Evolutionary conservation across 169 alveolate species (phyloP).

Genomic region (Cryptosporidium sp.): DNA sequence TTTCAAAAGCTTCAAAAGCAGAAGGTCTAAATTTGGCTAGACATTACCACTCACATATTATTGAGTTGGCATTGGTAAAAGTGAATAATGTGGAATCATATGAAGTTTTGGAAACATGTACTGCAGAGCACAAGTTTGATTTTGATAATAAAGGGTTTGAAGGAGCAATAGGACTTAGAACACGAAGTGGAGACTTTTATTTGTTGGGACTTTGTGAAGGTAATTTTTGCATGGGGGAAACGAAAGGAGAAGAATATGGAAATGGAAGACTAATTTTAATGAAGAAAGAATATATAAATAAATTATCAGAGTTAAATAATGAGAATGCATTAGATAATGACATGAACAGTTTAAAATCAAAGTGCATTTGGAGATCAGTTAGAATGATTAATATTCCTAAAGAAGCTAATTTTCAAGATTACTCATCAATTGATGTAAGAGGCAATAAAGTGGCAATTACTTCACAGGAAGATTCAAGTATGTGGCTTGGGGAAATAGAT

Average conservation of each 20-base stretch:
- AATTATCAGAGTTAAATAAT: not conserved
- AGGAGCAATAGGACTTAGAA: constrained; percentile 72
- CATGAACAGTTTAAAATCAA: constrained; percentile 8
- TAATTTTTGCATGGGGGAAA: constrained; percentile 61
- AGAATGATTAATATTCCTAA: constrained; percentile 60
- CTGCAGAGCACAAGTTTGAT: constrained; percentile 41
- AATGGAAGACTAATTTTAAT: constrained; percentile 73
- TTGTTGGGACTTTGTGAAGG: constrained; percentile 69
- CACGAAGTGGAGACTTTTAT: constrained; percentile 57
- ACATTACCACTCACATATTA: constrained; percentile 72
- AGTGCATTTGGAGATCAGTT: constrained; percentile 62
- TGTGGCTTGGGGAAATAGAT: constrained; percentile 67
- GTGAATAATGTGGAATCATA: constrained; percentile 57
- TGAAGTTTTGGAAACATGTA: constrained; percentile 65
- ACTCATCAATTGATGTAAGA: constrained; percentile 66
- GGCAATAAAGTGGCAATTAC: constrained; percentile 62
- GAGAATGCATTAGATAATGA: not conserved
- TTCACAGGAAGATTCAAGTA: constrained; percentile 63
- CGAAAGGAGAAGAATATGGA: constrained; percentile 55
- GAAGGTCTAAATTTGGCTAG: not conserved
- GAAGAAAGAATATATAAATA: constrained; percentile 60
- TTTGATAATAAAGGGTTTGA: constrained; percentile 74
- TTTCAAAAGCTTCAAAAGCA: not conserved
- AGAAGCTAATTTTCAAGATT: constrained; percentile 72
- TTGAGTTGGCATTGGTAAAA: constrained; percentile 52